A percentile compares a stretch with the other conserved stretches of the same genome.
phyloP scores from a whole-genome alignment of 2,329 filamentous ascomycete species.

The Lachnellula suecica region DNA sequence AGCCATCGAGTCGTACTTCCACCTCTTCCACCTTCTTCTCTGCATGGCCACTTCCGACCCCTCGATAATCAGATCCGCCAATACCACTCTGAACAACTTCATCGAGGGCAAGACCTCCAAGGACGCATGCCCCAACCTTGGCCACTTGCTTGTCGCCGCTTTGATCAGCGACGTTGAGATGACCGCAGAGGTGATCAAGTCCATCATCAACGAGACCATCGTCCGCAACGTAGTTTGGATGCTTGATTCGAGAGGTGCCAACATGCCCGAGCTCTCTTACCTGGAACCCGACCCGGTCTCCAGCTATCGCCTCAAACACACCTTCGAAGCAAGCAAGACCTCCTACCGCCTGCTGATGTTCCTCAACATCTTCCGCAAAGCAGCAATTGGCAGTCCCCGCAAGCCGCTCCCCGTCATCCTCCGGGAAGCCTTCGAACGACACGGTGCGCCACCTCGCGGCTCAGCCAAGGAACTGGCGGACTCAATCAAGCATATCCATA shows the following conservation, averaged over 20 bases:
- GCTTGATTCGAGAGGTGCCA: slow-evolving; percentile 34
- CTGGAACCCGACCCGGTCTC: slow-evolving; percentile 42
- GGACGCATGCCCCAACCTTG: slow-evolving; percentile 44
- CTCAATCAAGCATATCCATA: slow-evolving; percentile 43
- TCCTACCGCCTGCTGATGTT: slow-evolving; percentile 54
- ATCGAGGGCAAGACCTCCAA: slow-evolving; percentile 40
- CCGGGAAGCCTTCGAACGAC: slow-evolving; percentile 45
- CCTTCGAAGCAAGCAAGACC: slow-evolving; percentile 44
- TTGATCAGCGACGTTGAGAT: slow-evolving; percentile 45
- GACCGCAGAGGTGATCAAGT: slow-evolving; percentile 38
- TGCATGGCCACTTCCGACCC: slow-evolving; percentile 42
- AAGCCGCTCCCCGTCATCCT: slow-evolving; percentile 39
- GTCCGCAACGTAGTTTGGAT: slow-evolving; percentile 52
- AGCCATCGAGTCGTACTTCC: slow-evolving; percentile 52
- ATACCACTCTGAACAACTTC: slow-evolving; percentile 40
- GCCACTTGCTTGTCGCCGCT: slow-evolving; percentile 46
- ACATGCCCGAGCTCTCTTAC: slow-evolving; percentile 45
- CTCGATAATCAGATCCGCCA: slow-evolving; percentile 39
- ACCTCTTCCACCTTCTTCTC: slow-evolving; percentile 50
- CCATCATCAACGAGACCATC: slow-evolving; percentile 48
- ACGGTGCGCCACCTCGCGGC: slow-evolving; percentile 44
- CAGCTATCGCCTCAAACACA: slow-evolving; percentile 45
- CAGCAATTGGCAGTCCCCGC: slow-evolving; percentile 37
- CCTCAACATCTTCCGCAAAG: slow-evolving; percentile 47
- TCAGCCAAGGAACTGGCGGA: slow-evolving; percentile 40